Evolutionary conservation across 140 eudicot genomes (phyloP), one percentile per base, ranked within the genome.

Genomic region (Anethum foeniculum): DNA sequence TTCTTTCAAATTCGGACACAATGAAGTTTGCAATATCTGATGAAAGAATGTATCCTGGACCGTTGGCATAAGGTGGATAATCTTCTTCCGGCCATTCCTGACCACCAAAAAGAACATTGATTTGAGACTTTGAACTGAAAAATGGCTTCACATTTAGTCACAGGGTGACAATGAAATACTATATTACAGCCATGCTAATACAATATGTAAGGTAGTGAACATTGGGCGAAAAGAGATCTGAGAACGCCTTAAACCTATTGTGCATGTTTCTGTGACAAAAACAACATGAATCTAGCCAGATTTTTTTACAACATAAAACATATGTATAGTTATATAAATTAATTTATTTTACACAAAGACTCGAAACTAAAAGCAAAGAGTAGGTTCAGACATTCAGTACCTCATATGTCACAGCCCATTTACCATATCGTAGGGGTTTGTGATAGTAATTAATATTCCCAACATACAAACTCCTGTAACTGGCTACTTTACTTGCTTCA

Each of bases 401-500:
- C 99, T 95, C 99, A 71, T 90, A 95, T 39, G 99, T 95, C 6
- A 95, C 99, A 2, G 97, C 93, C 99, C 99, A 95, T 95, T 95
- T 95, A 76, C 99, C 99, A 84, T 87, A 78, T 51, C 99, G 91
- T 47, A 92, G 85, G 48, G 99, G 99, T 85, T 87, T 90, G 85
- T 91, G 97, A 83, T 90, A 91, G 87, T 89, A 95, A 81, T 92
- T 92, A 84, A 92, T 95, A 82, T 92, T 92, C 44, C 99, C 99
- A 28, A 95, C 85, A 78, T 92, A 95, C 82, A 91, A 81, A 83
- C 98, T 91, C 78, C 79, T 86, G 44, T 84, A 88, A 30, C 81
- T 83, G 1, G 80, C 89, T 30, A 88, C 82, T 85, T 87, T 92
- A 72, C 82, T 80, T 74, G 93, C 94, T 87, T 93, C 97, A 5